Base-by-base conservation (phyloP, 345 rosid genomes). In the Arabidopsis arenosa region DNA sequence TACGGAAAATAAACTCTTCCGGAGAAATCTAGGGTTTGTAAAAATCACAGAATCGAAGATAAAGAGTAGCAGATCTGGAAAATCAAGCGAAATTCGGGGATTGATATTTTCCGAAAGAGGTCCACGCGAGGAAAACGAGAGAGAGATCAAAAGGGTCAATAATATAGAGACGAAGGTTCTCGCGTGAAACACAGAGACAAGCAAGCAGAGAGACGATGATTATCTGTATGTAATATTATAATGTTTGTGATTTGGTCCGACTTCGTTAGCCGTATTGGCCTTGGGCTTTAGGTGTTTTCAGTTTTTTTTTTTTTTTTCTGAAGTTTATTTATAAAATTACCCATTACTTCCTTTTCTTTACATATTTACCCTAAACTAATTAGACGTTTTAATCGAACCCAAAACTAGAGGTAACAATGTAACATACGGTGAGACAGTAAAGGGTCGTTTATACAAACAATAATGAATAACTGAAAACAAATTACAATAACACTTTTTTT, bases 1-100 rank as follows among this genome's bases (percentile, higher is more conserved):
- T 26, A 59, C 44, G 68, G 40, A 18, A 47, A 36, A 44, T 21
- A 44, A 54, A 21, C 48, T 67, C 58, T 76, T 61, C 41, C 60
- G 63, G 79, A 68, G 79, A 61, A 60, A 68, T 51, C 62, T 75
- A 75, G 74, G 62, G 65, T 53, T 69, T 26, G 73, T 23, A 13
- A 13, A 47, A 58, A 55, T 14, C 35, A 64, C 9, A 30, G 17
- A 69, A 69, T 33, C 75, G 64, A 51, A 48, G 57, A 68, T 33
- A 11, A 9, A 9, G 4, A 14, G 68, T 0, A 41, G 64, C 57
- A 52, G 70, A 76, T 76, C 75, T 68, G 64, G 49, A 62, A 54
- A 59, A 49, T 33, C n/a, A 39, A 68, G 48, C 69, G 57, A 68
- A 63, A 67, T 52, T 61, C 7, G 18, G 7, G 79, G 74, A 13